phyloP scores from a whole-genome alignment of 2,329 filamentous ascomycete genomes.

The Pseudogymnoascus pannorum region DNA sequence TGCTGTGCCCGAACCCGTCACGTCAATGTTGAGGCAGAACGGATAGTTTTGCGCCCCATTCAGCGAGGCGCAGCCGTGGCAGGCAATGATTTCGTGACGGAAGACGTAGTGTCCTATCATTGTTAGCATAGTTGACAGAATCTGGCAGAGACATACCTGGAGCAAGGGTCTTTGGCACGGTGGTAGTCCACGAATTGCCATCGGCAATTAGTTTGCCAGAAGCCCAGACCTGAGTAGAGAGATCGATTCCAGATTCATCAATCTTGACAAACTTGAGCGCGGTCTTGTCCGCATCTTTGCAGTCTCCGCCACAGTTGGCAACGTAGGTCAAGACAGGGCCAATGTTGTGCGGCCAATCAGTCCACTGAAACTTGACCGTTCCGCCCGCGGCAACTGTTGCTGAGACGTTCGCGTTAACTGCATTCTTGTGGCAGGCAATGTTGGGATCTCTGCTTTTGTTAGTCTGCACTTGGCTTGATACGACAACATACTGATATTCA shows the following conservation, averaged over 20 bases:
- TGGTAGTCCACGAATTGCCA: background rate
- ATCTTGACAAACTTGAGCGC: slow-evolving; percentile 16
- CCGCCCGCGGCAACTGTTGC: slow-evolving; percentile 55
- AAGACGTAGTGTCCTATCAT: slow-evolving; percentile 31
- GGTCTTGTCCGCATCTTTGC: slow-evolving; percentile 33
- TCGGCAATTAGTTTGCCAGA: background rate
- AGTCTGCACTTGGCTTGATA: background rate
- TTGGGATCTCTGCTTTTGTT: slow-evolving; percentile 30
- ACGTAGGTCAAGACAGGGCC: slow-evolving; percentile 27
- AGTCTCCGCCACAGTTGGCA: slow-evolving; percentile 32
- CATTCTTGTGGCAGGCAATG: slow-evolving; percentile 56
- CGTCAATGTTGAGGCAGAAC: slow-evolving; percentile 36
- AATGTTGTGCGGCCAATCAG: slow-evolving; percentile 58
- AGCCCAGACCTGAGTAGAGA: slow-evolving; percentile 3
- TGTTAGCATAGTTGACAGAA: slow-evolving; percentile 19
- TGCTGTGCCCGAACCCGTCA: slow-evolving; percentile 29
- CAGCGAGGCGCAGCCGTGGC: slow-evolving; percentile 30
- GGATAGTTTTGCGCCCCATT: slow-evolving; percentile 38
- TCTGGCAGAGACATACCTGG: background rate
- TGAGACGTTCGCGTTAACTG: slow-evolving; percentile 41
- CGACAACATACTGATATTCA: slow-evolving; percentile 32
- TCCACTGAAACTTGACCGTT: slow-evolving; percentile 54
- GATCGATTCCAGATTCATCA: slow-evolving; percentile 2
- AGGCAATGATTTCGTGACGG: slow-evolving; percentile 38
- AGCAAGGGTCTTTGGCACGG: background rate